These are phyloP conservation scores for Hygrocybe punicea DNA, from an alignment of 768 basidiomycete genomes.

Conservation along the genomic window DNA sequence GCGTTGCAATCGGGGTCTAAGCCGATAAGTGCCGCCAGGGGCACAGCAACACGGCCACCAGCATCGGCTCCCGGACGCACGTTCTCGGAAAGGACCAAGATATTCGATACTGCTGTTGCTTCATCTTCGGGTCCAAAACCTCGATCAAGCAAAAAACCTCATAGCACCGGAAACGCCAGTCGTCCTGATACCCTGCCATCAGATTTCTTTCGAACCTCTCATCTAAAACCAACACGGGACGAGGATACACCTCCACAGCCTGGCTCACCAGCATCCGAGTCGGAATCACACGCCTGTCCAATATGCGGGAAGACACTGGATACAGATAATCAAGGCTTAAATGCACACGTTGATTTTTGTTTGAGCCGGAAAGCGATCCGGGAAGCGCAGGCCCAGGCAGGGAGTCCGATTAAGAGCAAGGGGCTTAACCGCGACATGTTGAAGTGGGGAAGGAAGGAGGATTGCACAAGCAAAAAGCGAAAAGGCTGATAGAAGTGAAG, in stretches of 20 bases:
- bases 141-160: neutral
- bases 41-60: constrained; percentile 15
- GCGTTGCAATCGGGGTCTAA: neutral
- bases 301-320: constrained; percentile 61
- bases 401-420: neutral
- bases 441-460: neutral
- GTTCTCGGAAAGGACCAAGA: neutral
- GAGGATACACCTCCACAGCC: too few species aligned
- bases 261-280: neutral
- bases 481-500: too few species aligned
- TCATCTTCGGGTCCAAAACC: neutral
- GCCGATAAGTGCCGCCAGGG: too few species aligned
- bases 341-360: constrained; percentile 88
- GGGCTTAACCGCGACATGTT: neutral
- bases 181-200: neutral
- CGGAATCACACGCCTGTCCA: constrained; percentile 58
- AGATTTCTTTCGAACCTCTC: neutral
- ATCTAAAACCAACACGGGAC: neutral
- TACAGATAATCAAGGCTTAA: constrained; percentile 74
- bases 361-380: constrained; percentile 74
- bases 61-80: constrained; percentile 26
- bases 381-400: constrained; percentile 49
- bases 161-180: neutral
- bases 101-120: neutral
- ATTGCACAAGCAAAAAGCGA: neutral